Evolutionary conservation across 192 early-diverging fungal species (phyloP), one percentile per base, ranked within the genome.

Genomic region (Hyaloraphidium curvatum): DNA sequence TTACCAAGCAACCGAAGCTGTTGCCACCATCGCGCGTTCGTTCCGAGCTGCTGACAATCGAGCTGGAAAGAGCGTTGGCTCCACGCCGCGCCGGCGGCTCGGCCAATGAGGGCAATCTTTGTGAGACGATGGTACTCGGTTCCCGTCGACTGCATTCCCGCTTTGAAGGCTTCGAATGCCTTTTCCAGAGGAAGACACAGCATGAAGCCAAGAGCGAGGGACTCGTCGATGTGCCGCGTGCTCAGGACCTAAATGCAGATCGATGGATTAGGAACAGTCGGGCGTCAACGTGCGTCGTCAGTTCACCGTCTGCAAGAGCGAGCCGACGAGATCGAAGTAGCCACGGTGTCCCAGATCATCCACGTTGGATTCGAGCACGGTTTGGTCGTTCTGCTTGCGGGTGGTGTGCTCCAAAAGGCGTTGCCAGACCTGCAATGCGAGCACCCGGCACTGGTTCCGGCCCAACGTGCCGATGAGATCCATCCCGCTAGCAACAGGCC

Each of bases 1-100:
- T 28, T 41, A 67, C 69, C 54, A 16, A 81, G 51, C 22, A 80
- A 59, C 55, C 67, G 61, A 35, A 82, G 54, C 55, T 82, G 78
- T 28, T 74, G 67, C 62, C 69, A 74, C 82, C 82, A 84, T 26
- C 67, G 56, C 9, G 80, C 73, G 16, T 80, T 70, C 0, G 67
- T 67, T 0, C 73, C 75, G 14, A 80, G 59, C 1, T 73, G 41
- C 39, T 67, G 58, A 55, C 82, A 82, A 30, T 63, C 64, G 28
- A 78, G 69, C 37, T 75, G 72, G 39, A 82, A 67, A 1, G 65
- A 62, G 13, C 72, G 70, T 61, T 82, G 79, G 35, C 72, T 69
- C 82, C 82, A 84, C 2, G 74, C 66, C 1, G 62, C 53, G 35
- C 69, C 75, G 37, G 69, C 72, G 0, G 67, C 61, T 13, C 65